Evolutionary conservation across 306 rosid genomes (phyloP), one percentile per base, ranked within the genome.

Genomic region (Sicyos edulis): DNA sequence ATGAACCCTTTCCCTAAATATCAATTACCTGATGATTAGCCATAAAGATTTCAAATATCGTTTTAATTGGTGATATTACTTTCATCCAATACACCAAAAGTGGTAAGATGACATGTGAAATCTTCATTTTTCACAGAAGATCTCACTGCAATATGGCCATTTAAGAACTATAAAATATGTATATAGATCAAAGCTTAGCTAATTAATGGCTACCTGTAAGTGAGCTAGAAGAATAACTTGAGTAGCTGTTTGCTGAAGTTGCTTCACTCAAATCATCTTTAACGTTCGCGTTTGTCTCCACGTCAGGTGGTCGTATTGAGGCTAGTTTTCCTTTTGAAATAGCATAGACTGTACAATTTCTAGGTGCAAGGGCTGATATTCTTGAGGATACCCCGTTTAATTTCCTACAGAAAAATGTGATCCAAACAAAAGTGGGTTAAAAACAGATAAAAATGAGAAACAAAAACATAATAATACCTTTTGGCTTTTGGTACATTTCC

Each of bases 241-340:
- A 81, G 77, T 85, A 78, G 79, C 91, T 85, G 74, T 52, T 69
- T 59, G 85, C 63, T 66, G 96, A 95, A 75, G 72, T 78, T 76
- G 80, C 78, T 76, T 82, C 95, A 54, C 96, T 89, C 19, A 73
- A 22, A 68, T 87, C 86, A 74, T 83, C 91, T 44, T 74, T 75
- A 64, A 73, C 54, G 84, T 78, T 86, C 71, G 34, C 86, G 49
- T 70, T 80, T 47, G 83, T 74, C 29, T 79, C 85, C 12, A 78
- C 50, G 70, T 87, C 83, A 65, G 99, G 76, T 15, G 85, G 82
- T 5, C 92, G 91, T 60, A 89, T 68, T 13, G 88, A 83, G 50
- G 86, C 83, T 81, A 95, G 62, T 60, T 86, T 91, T 75, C 97
- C 97, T 81, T 89, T 91, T 2, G 92, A 86, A 81, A 86, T 74